These are phyloP conservation scores for Tolypocladium amazonense DNA, from an alignment of 2,329 filamentous ascomycete species.

Conservation along the genomic window DNA sequence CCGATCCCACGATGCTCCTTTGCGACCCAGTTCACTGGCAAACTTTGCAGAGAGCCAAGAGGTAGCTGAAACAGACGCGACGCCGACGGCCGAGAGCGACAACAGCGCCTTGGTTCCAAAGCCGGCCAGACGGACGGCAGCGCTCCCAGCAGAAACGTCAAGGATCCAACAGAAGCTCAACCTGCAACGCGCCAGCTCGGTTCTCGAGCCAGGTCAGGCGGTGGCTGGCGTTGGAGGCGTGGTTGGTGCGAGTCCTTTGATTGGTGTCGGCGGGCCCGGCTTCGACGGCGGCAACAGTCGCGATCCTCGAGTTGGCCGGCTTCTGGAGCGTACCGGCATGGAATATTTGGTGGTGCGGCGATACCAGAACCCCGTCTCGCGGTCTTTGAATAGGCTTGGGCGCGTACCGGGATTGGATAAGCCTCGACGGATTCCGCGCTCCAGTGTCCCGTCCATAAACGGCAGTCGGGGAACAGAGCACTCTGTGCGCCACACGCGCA, in stretches of 20 bases:
- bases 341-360: constrained; percentile 66
- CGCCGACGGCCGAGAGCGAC: constrained; percentile 19
- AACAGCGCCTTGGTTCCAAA: constrained; percentile 38
- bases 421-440: constrained; percentile 35
- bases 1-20: constrained; percentile 21
- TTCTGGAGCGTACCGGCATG: constrained; percentile 59
- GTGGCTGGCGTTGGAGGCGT: constrained; percentile 23
- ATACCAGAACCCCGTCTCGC: constrained; percentile 59
- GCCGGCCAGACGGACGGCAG: constrained; percentile 26
- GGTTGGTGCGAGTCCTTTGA: constrained; percentile 33
- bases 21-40: constrained; percentile 31
- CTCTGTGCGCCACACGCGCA: constrained; percentile 23
- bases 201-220: constrained; percentile 52
- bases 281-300: constrained; percentile 39
- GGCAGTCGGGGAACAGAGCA: constrained; percentile 22
- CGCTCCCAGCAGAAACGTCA: constrained; percentile 43
- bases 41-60: constrained; percentile 19
- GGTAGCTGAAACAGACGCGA: constrained; percentile 10
- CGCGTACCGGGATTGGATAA: constrained; percentile 41
- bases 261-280: constrained; percentile 42
- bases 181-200: constrained; percentile 61
- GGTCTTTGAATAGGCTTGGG: constrained; percentile 40
- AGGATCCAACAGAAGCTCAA: constrained; percentile 68
- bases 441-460: constrained; percentile 24
- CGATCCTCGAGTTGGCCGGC: constrained; percentile 53